A percentile compares a stretch with the other conserved stretches of the same genome.
Evolutionary conservation across 805 yeast species (phyloP).

Genomic region (Kodamaea nitidulidarum): DNA sequence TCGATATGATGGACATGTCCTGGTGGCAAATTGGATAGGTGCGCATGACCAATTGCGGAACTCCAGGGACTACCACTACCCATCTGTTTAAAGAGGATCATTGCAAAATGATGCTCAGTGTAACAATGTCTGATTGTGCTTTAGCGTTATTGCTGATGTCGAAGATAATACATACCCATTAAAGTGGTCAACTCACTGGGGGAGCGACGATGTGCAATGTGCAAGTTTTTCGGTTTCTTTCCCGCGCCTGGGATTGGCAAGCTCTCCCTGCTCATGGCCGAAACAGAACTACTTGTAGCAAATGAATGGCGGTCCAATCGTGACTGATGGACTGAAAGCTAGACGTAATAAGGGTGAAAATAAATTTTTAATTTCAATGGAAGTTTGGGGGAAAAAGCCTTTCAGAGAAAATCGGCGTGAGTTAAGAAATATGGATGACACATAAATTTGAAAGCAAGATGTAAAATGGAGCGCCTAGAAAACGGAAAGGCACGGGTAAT

Average conservation of each 20-base stretch:
- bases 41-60: too few species aligned
- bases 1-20: too few species aligned
- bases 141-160: too few species aligned
- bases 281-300: conserved; percentile 2
- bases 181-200: conserved; percentile 92
- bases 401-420: conserved; percentile 3
- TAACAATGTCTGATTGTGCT: too few species aligned
- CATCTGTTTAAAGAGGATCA: too few species aligned
- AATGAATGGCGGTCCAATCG: conserved; percentile 9
- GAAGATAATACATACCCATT: conserved; percentile 46
- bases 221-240: conserved; percentile 45
- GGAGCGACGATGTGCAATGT: conserved; percentile 94
- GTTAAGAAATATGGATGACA: too few species aligned
- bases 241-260: conserved; percentile 11
- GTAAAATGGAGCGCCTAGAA: not conserved
- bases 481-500: too few species aligned
- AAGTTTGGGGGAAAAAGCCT: conserved; percentile 7
- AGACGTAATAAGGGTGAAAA: conserved; percentile 7
- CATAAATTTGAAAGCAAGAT: not conserved
- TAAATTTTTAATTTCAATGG: conserved; percentile 7
- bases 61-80: too few species aligned
- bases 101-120: too few species aligned
- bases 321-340: conserved; percentile 6
- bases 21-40: too few species aligned
- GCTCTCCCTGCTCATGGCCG: conserved; percentile 10